Evolutionary conservation across 306 rosid species (phyloP), one percentile per base, ranked within the genome.

Genomic region (Cotoneaster glaucophyllus): DNA sequence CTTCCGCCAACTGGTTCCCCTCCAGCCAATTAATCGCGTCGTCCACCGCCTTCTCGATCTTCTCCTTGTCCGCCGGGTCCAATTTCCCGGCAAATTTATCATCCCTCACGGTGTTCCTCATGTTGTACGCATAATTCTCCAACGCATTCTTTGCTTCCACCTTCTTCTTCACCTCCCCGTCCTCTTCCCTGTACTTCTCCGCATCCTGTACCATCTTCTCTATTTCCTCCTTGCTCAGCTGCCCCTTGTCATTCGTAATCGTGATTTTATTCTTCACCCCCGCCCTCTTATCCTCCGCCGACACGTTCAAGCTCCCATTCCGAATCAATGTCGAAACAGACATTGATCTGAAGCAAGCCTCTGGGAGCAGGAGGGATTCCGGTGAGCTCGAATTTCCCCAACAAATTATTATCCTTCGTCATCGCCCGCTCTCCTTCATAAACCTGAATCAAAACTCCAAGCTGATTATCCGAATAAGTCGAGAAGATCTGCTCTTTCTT

Each of bases 121-220:
- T 93, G 39, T 89, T 93, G 10, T 93, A 93, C 0, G 98, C 98
- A 39, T 91, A 93, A 18, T 93, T 91, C 90, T 93, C 98, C 12
- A 93, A 81, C 1, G 90, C 77, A 29, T 93, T 93, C 89, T 89
- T 93, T 0, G 97, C 96, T 0, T 91, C 98, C 85, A 93, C 97
- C 66, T 93, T 93, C 87, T 78, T 93, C 96, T 91, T 93, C 84
- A 91, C 96, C 34, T 89, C 92, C 77, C 91, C 97, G 6, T 93
- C 98, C 86, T 93, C 97, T 8, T 90, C 89, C 75, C 71, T 89
- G 34, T 93, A 93, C 90, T 53, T 86, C 90, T 93, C 97, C 1
- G 97, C 97, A n/a, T 93, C 98, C 59, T 84, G 80, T 80, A 91
- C 96, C 96, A 93, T 87, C 79, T 90, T 89, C 78, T 93, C 98